Percentiles rank a stretch among this genome's conserved stretches.
phyloP scores from a whole-genome alignment of 176 grass and related monocot species.

The Aegilops speltoides region DNA sequence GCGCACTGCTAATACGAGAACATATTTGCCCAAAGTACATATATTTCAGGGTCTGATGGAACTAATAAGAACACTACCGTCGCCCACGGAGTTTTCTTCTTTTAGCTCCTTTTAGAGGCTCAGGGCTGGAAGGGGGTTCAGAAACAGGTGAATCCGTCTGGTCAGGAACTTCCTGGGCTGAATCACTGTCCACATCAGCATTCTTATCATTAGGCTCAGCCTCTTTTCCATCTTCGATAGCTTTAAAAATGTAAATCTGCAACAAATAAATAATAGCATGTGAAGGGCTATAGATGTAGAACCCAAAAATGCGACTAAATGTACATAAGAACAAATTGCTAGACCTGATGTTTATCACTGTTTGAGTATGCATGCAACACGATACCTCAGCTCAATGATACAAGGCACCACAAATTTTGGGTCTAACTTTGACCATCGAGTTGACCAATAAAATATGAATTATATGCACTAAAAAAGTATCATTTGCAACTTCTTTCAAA shows the following conservation, averaged over 20 bases:
- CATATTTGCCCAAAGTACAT: background rate
- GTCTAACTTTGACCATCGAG: background rate
- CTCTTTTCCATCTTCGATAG: slow-evolving; percentile 42
- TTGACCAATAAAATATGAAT: background rate
- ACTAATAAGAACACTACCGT: slow-evolving; percentile 14
- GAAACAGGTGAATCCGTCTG: slow-evolving; percentile 29
- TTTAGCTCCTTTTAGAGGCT: slow-evolving; percentile 38
- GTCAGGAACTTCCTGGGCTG: slow-evolving; percentile 37
- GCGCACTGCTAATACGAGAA: background rate
- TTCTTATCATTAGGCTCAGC: slow-evolving; percentile 28
- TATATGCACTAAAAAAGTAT: background rate
- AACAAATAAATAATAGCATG: slow-evolving; percentile 1
- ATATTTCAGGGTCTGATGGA: background rate
- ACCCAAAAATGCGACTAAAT: background rate
- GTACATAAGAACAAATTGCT: background rate
- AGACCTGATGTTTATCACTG: background rate
- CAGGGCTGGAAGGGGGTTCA: slow-evolving; percentile 25
- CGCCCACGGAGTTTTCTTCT: slow-evolving; percentile 41
- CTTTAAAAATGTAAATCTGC: slow-evolving; percentile 92
- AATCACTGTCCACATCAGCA: slow-evolving; percentile 11
- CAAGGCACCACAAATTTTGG: background rate
- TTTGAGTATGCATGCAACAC: background rate
- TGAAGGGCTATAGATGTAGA: background rate
- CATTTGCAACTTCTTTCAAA: background rate
- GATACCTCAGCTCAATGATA: background rate